Base-by-base conservation (phyloP, 2,329 filamentous ascomycete genomes). In the Aspergillus fructus region DNA sequence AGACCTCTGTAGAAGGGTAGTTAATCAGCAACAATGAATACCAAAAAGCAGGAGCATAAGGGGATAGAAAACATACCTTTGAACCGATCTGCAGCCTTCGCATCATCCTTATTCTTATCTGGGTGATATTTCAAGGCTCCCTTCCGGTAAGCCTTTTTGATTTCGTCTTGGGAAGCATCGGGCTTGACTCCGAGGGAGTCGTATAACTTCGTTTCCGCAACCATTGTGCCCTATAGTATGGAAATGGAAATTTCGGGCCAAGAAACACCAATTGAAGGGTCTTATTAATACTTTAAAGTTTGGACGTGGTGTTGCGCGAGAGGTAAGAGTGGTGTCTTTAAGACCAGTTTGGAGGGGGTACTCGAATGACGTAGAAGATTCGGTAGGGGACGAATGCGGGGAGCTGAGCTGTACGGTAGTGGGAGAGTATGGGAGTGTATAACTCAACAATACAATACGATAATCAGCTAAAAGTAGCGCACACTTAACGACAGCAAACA, bases 51-150 rank as follows among this genome's bases (percentile, higher is more conserved):
- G 27, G 27, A 58, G 8, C 5, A 15, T n/a, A 33, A 30, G 37
- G 39, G n/a, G 33, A 24, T 23, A 2, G 17, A 13, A 24, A 46
- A 66, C 75, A 62, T 75, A 83, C 83, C 83, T 79, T 99, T 99
- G 83, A 99, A 99, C 77, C 93, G 97, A 74, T 97, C 94, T 59
- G 86, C 82, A 8, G 93, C 91, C 52, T 86, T 79, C 30, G 92
- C 87, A 67, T 93, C 92, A 78, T 96, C 88, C 76, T 93, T 93
- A 83, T 97, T 99, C 83, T 97, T 99, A 81, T 99, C 94, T 6
- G 94, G 94, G 72, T 99, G 94, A 78, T 87, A 93, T 79, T 93
- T 96, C 73, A 97, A 78, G 54, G 93, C 93, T 55, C 88, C 84
- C 82, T 96, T 96, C 62, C 89, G 71, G 53, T 91, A 73, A 58